Evolutionary conservation across 2,329 filamentous ascomycete species (phyloP), one percentile per base, ranked within the genome.

Genomic region (Rosellinia necatrix): DNA sequence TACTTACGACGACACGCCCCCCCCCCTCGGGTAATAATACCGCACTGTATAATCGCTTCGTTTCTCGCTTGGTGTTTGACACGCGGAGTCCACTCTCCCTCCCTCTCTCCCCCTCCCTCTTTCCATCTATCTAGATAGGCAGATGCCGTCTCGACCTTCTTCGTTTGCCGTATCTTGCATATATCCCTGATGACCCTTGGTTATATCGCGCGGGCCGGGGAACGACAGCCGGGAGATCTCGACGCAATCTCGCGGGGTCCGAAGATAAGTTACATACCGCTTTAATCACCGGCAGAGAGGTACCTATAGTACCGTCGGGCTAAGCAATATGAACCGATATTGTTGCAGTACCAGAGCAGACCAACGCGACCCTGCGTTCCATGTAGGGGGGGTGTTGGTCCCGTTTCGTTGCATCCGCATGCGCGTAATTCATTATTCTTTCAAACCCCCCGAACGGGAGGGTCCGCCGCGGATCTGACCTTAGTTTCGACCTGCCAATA

Each of bases 211-310:
- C 59, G 49, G 46, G 40, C 44, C 59, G 59, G 59, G 55, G 56
- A 59, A 56, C 35, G 8, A 12, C 32, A 56, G 12, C 59, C 59
- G 59, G 56, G 35, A 59, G 56, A 56, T 59, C 56, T 55, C 38
- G 41, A 55, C 25, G 42, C 30, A 41, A 54, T 51, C 35, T 50
- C 44, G 37, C n/a, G 34, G 43, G 29, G 44, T 13, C 41, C 32
- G 34, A 53, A 40, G 24, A 42, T 6, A 19, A 49, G 15, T 27
- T 40, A 0, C 15, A n/a, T 29, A 15, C 24, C 24, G 24, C 53
- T 24, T 41, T 37, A 17, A 29, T 56, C 27, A 13, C 40, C 29
- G n/a, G 24, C 9, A 15, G 17, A 19, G 6, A 22, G 12, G 12
- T 40, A 40, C 19, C n/a, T 12, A 38, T 8, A 6, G 19, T 24